Percentiles rank a stretch among this genome's conserved stretches.
Conservation (phyloP, 208 protist species). For the Herpetomonas tarakana region DNA sequence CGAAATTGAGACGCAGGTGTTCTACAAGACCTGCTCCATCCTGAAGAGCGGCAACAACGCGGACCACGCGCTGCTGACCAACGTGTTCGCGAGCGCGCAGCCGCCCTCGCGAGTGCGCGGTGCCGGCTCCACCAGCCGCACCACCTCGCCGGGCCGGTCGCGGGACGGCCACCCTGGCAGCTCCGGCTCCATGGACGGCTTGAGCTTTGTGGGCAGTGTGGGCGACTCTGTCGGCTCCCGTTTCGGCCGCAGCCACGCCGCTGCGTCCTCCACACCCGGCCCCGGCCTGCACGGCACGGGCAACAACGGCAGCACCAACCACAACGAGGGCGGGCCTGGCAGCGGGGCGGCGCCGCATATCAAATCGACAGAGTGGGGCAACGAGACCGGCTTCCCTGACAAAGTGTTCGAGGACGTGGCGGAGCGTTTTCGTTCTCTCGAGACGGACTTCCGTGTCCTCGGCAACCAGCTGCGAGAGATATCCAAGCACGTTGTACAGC, state of each 20-base stretch:
- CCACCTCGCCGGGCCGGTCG: too few species aligned
- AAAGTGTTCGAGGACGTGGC: conserved; percentile 73
- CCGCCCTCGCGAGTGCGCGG: conserved; percentile 8
- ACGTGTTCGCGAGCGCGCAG: conserved; percentile 63
- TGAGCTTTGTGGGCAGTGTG: not conserved
- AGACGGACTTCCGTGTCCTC: conserved; percentile 69
- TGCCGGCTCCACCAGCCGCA: not conserved
- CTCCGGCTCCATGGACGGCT: conserved; percentile 21
- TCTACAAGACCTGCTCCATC: conserved; percentile 74
- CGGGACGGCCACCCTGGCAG: conserved; percentile 14
- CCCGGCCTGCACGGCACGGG: not conserved
- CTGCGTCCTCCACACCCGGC: not conserved
- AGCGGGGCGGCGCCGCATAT: conserved; percentile 16
- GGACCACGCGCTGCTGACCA: conserved; percentile 59
- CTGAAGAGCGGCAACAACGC: conserved; percentile 57
- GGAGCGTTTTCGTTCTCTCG: conserved; percentile 64
- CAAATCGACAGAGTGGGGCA: conserved; percentile 18
- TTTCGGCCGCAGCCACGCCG: not conserved
- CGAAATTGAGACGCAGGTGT: conserved; percentile 83
- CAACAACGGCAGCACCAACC: conserved; percentile 7
- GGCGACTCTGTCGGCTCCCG: not conserved
- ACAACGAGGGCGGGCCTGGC: not conserved
- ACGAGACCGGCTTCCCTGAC: conserved; percentile 55
- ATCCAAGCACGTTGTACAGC: conserved; percentile 69
- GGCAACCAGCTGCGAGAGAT: conserved; percentile 78